These are phyloP conservation scores for Triticum dicoccoides DNA, from an alignment of 176 grass and related monocot genomes.

Conservation along the genomic window DNA sequence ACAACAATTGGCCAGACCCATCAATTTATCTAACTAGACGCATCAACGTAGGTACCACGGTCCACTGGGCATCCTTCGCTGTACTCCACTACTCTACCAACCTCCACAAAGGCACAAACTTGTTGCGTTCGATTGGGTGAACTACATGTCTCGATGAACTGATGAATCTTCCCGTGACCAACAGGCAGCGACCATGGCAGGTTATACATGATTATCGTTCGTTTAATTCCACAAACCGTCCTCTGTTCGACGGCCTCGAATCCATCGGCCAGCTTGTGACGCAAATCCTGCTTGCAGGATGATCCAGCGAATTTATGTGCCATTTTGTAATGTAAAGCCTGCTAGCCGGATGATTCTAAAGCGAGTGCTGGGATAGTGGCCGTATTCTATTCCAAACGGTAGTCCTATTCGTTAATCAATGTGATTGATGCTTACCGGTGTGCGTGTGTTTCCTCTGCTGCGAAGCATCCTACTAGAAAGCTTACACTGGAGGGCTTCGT, in stretches of 20 bases:
- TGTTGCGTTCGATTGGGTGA: not conserved
- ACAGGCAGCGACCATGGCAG: not conserved
- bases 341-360: not conserved
- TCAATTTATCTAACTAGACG: not conserved
- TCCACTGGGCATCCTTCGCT: no score
- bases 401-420: not conserved
- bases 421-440: not conserved
- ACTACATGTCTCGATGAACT: not conserved
- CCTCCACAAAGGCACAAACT: not conserved
- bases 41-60: no score
- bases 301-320: not conserved
- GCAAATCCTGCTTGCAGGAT: not conserved
- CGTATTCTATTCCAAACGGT: not conserved
- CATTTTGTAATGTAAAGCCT: not conserved
- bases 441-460: not conserved
- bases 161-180: not conserved
- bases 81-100: not conserved
- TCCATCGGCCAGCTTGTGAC: not conserved
- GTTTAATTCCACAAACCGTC: not conserved
- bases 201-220: not conserved
- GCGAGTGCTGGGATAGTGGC: not conserved
- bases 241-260: not conserved
- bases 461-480: not conserved
- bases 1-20: not conserved
- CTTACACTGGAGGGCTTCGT: not conserved